Percentiles rank a stretch among this genome's conserved stretches.
Conservation (phyloP, 2,329 filamentous ascomycete species). For the Penicillium sp. region DNA sequence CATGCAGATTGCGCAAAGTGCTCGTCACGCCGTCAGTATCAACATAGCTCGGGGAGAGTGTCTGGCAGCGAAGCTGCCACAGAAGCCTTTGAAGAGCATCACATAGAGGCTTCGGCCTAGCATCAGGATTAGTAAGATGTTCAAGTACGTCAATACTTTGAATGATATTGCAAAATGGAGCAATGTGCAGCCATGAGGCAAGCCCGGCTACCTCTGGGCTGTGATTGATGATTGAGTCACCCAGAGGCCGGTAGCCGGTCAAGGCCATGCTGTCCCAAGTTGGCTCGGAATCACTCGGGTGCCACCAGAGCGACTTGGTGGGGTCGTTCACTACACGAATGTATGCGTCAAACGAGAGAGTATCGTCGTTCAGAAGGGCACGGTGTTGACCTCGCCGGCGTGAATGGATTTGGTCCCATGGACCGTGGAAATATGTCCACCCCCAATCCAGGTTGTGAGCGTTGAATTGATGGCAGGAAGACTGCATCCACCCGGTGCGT, state of each 20-base stretch:
- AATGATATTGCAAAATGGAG: slow-evolving; percentile 59
- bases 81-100: slow-evolving; percentile 54
- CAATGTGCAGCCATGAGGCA: slow-evolving; percentile 59
- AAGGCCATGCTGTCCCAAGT: slow-evolving; percentile 58
- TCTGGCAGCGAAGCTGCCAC: slow-evolving; percentile 51
- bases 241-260: slow-evolving; percentile 57
- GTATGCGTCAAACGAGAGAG: slow-evolving; percentile 61
- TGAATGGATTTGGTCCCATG: slow-evolving; percentile 58
- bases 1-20: slow-evolving; percentile 42
- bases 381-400: slow-evolving; percentile 59
- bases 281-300: slow-evolving; percentile 54
- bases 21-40: slow-evolving; percentile 45
- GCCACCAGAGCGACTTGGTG: slow-evolving; percentile 62
- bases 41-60: slow-evolving; percentile 41
- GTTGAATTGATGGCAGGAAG: slow-evolving; percentile 60
- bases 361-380: slow-evolving; percentile 60
- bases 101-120: slow-evolving; percentile 53
- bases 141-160: slow-evolving; percentile 52
- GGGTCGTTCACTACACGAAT: slow-evolving; percentile 61
- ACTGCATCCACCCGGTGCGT: slow-evolving; percentile 56
- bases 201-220: slow-evolving; percentile 55
- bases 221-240: slow-evolving; percentile 47
- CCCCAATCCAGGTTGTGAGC: slow-evolving; percentile 61
- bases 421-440: slow-evolving; percentile 62
- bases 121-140: slow-evolving; percentile 46